Percentiles rank a stretch among this genome's conserved stretches.
Evolutionary conservation across 495 filamentous ascomycete genomes (phyloP).

Genomic region (Daldinia bambusicola): DNA sequence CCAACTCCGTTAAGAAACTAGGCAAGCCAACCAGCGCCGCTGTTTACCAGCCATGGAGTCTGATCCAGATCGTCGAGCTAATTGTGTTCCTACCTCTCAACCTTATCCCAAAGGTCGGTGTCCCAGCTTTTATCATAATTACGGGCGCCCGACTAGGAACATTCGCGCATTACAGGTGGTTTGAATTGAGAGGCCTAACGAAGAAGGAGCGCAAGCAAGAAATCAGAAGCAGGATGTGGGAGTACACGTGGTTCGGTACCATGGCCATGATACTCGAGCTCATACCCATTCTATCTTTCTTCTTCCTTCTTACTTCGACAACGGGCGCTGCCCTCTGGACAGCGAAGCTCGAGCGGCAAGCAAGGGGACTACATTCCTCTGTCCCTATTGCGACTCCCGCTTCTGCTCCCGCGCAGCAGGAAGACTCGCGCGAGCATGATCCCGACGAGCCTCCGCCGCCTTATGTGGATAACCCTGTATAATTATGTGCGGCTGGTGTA

Average conservation of each 20-base stretch:
- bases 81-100: slow-evolving; percentile 86
- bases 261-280: slow-evolving; percentile 71
- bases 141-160: slow-evolving; percentile 69
- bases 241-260: slow-evolving; percentile 67
- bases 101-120: slow-evolving; percentile 86
- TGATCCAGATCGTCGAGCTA: slow-evolving; percentile 81
- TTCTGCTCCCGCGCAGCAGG: background rate
- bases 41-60: slow-evolving; percentile 72
- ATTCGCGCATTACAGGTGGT: slow-evolving; percentile 75
- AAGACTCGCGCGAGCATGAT: slow-evolving; percentile 38
- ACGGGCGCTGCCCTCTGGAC: slow-evolving; percentile 90
- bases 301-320: slow-evolving; percentile 83
- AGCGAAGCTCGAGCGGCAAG: slow-evolving; percentile 61
- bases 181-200: slow-evolving; percentile 78
- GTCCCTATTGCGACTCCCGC: background rate
- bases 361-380: slow-evolving; percentile 23
- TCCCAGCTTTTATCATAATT: slow-evolving; percentile 78
- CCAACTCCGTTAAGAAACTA: slow-evolving; percentile 73
- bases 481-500: slow-evolving; percentile 15
- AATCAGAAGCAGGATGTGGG: slow-evolving; percentile 74
- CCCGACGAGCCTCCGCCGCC: slow-evolving; percentile 47
- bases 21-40: slow-evolving; percentile 78
- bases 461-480: slow-evolving; percentile 50
- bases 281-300: slow-evolving; percentile 83
- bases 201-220: slow-evolving; percentile 70